These are phyloP conservation scores for Panicum miliaceum DNA, from an alignment of 176 grass and related monocot genomes.

Conservation along the genomic window DNA sequence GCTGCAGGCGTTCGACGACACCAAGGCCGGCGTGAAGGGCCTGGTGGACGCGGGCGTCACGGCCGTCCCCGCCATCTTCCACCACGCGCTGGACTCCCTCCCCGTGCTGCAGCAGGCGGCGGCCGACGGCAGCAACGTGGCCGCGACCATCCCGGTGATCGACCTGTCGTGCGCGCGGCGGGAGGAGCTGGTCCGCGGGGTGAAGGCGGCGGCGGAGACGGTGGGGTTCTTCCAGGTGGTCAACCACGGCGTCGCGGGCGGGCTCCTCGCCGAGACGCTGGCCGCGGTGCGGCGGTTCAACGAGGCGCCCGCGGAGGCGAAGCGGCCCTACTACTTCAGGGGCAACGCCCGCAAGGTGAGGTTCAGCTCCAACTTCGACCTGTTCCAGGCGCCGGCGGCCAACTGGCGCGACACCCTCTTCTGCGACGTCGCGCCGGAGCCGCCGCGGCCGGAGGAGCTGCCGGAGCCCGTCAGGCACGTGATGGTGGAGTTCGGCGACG, in stretches of 20 bases:
- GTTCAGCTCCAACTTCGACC: constrained; percentile 32
- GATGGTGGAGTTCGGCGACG: not conserved
- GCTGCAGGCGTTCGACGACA: constrained; percentile 59
- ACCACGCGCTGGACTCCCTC: not conserved
- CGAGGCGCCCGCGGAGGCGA: not conserved
- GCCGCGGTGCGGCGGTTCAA: constrained; percentile 1
- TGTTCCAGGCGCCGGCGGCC: constrained; percentile 15
- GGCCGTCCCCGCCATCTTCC: constrained; percentile 3
- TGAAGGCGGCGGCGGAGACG: constrained; percentile 26
- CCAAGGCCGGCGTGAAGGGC: constrained; percentile 68
- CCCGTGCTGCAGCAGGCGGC: not conserved
- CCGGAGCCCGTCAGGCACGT: not conserved
- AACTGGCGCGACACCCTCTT: constrained; percentile 27
- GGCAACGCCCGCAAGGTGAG: constrained; percentile 7
- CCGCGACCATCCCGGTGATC: constrained; percentile 42
- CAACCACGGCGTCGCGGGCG: constrained; percentile 42
- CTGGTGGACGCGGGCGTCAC: constrained; percentile 52
- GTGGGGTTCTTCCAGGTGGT: constrained; percentile 69
- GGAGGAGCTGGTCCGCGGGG: not conserved
- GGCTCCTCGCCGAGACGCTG: not conserved
- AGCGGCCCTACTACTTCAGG: not conserved
- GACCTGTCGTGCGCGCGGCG: constrained; percentile 32
- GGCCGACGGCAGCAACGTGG: too few species aligned
- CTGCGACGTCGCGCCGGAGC: not conserved
- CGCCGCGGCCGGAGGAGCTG: not conserved